These are phyloP conservation scores for Urostyla sp. DNA, from an alignment of 73 alveolate genomes.

Conservation along the genomic window DNA sequence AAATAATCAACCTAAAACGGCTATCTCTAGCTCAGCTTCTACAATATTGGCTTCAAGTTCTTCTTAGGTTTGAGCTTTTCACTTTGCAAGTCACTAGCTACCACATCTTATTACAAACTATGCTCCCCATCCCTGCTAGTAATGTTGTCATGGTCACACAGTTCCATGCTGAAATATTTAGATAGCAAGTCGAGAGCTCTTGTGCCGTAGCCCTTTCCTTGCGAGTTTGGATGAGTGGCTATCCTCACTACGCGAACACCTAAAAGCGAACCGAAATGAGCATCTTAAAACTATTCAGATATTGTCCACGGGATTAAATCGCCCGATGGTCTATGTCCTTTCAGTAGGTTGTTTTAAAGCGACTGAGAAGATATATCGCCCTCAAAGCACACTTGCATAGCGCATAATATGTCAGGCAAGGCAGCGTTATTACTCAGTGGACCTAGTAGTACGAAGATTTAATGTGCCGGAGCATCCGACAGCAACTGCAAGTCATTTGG, in stretches of 20 bases:
- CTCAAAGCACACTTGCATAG: conserved; percentile 92
- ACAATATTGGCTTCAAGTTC: conserved; percentile 89
- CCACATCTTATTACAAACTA: background rate
- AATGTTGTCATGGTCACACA: conserved; percentile 75
- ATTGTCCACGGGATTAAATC: conserved; percentile 99
- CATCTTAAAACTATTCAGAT: conserved; percentile 96
- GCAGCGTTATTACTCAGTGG: conserved; percentile 83
- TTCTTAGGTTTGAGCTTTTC: conserved; percentile 75
- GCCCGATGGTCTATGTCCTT: conserved; percentile 94
- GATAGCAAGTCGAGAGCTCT: conserved; percentile 89
- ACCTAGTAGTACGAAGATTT: conserved; percentile 95
- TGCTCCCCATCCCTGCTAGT: conserved; percentile 65
- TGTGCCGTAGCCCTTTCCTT: conserved; percentile 97
- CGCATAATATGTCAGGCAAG: conserved; percentile 99
- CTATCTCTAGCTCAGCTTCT: conserved; percentile 91
- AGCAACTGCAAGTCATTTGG: conserved; percentile 99
- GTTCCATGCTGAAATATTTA: conserved; percentile 88
- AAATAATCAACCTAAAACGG: conserved; percentile 92
- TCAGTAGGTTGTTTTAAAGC: conserved; percentile 77
- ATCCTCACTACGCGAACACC: conserved; percentile 99
- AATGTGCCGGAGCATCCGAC: conserved; percentile 99
- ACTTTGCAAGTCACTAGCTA: conserved; percentile 42
- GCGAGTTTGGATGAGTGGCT: conserved; percentile 99
- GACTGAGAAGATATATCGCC: conserved; percentile 77
- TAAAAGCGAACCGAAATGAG: conserved; percentile 91